Conservation (phyloP, 106 monocot species). For the Platanthera zijinensis region DNA sequence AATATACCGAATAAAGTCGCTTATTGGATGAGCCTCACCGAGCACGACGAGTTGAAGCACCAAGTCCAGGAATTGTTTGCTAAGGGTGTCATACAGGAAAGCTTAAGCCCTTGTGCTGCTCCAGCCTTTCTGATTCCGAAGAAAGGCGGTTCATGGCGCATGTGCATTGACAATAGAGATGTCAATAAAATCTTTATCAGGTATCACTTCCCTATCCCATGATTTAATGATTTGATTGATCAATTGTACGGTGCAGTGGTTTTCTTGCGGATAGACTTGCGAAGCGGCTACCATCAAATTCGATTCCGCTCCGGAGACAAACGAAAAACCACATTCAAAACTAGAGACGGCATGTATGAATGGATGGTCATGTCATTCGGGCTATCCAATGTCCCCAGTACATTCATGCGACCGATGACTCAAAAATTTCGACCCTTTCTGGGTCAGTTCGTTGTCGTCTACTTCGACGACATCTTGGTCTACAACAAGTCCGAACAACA, state of each 20-base stretch:
- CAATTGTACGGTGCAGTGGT: not conserved
- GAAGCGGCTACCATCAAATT: conserved; percentile 17
- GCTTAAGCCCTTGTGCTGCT: conserved; percentile 9
- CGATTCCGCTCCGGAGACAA: not conserved
- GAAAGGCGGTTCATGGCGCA: no score
- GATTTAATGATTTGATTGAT: conserved; percentile 3
- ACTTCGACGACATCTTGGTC: conserved; percentile 11
- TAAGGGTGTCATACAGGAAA: not conserved
- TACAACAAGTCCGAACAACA: not conserved
- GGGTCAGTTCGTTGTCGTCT: not conserved
- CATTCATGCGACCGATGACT: conserved; percentile 11
- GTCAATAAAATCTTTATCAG: conserved; percentile 12
- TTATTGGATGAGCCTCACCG: not conserved
- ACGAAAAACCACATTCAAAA: conserved; percentile 16
- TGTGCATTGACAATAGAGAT: not conserved
- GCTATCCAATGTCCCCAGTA: conserved; percentile 10
- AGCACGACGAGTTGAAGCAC: not conserved
- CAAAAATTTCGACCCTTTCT: not conserved
- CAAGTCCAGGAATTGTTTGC: not conserved
- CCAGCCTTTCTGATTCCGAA: not conserved
- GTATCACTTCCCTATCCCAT: conserved; percentile 1
- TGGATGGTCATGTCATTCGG: conserved; percentile 19
- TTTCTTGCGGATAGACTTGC: conserved; percentile 8
- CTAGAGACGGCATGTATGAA: conserved; percentile 7
- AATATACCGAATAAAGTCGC: not conserved